Conservation (phyloP, 2,329 filamentous ascomycete species). For the Aspergillus cejpii region DNA sequence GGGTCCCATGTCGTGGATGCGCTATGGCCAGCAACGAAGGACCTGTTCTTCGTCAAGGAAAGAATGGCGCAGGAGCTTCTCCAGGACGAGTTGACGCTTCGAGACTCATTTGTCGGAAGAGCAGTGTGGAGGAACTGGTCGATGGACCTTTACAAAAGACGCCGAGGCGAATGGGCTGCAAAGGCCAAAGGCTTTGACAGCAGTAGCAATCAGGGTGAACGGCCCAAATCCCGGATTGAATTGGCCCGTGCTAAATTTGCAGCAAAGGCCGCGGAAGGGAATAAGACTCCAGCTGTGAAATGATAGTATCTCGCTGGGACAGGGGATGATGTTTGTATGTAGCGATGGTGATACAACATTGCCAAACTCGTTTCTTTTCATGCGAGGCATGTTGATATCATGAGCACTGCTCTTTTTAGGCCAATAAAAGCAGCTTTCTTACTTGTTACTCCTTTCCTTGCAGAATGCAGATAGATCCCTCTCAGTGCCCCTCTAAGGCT, state of each 20-base stretch:
- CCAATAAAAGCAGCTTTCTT: background rate
- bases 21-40: conserved; percentile 57
- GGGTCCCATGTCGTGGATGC: conserved; percentile 63
- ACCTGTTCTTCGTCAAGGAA: conserved; percentile 61
- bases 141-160: conserved; percentile 63
- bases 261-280: conserved; percentile 30
- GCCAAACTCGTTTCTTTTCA: no score
- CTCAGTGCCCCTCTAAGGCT: background rate
- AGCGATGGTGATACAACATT: background rate
- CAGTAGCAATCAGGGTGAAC: conserved; percentile 18
- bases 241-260: conserved; percentile 53
- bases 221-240: conserved; percentile 49
- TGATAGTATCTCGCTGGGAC: conserved; percentile 1
- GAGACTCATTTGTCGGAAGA: conserved; percentile 59
- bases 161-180: conserved; percentile 57
- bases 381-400: no score
- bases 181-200: conserved; percentile 50
- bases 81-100: conserved; percentile 52
- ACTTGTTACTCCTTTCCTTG: background rate
- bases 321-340: background rate
- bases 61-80: conserved; percentile 58
- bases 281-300: conserved; percentile 12
- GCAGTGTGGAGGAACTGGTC: conserved; percentile 69
- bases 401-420: background rate
- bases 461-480: background rate